Evolutionary conservation across 2,329 filamentous ascomycete genomes (phyloP).

Genomic region (Drechslerella coelobrocha): DNA sequence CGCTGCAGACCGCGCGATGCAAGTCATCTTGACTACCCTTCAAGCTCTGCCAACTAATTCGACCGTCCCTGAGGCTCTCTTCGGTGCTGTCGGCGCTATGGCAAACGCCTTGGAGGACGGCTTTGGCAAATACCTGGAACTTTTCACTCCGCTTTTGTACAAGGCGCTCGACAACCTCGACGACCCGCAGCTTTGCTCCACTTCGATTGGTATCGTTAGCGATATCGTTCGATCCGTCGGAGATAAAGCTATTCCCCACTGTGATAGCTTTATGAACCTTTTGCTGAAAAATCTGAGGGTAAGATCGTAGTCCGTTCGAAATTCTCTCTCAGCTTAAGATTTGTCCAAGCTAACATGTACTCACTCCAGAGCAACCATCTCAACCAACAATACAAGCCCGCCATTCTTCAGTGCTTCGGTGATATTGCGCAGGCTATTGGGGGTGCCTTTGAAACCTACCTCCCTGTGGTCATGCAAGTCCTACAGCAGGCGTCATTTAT

Average conservation of each 20-base stretch:
- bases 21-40: slow-evolving; percentile 80
- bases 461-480: slow-evolving; percentile 89
- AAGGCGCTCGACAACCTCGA: slow-evolving; percentile 95
- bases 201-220: slow-evolving; percentile 96
- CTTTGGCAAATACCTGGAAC: slow-evolving; percentile 97
- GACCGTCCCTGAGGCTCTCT: slow-evolving; percentile 90
- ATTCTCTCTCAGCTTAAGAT: not conserved
- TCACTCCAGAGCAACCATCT: slow-evolving; percentile 76
- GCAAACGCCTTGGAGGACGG: slow-evolving; percentile 89
- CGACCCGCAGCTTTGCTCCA: slow-evolving; percentile 89
- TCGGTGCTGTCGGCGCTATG: slow-evolving; percentile 88
- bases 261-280: slow-evolving; percentile 98
- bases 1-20: slow-evolving; percentile 93
- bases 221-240: slow-evolving; percentile 93
- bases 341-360: slow-evolving; percentile 57
- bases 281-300: slow-evolving; percentile 88
- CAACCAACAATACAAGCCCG: slow-evolving; percentile 95
- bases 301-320: slow-evolving; percentile 57
- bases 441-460: slow-evolving; percentile 88
- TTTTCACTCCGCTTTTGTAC: slow-evolving; percentile 89
- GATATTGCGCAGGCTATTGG: slow-evolving; percentile 95
- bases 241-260: slow-evolving; percentile 89
- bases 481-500: slow-evolving; percentile 90
- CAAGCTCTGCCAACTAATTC: slow-evolving; percentile 81
- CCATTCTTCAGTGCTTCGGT: slow-evolving; percentile 96